These are phyloP conservation scores for Acanthochlamys bracteata DNA, from an alignment of 106 monocot genomes.

Conservation along the genomic window DNA sequence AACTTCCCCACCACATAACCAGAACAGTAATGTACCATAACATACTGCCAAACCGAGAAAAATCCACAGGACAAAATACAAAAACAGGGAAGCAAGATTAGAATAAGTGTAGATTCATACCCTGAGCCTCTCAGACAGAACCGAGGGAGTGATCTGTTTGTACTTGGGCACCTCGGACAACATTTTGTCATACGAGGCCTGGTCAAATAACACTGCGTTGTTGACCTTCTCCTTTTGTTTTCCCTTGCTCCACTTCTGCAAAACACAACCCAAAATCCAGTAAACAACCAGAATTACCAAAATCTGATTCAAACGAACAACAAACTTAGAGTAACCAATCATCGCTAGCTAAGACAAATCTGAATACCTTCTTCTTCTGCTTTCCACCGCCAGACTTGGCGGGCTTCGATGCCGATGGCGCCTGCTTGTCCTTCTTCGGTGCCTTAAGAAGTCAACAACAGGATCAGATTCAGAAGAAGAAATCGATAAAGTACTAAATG, in stretches of 20 bases:
- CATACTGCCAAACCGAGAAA: background rate
- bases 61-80: background rate
- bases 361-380: conserved; percentile 36
- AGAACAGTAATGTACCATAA: background rate
- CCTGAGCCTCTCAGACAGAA: conserved; percentile 39
- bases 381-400: conserved; percentile 39
- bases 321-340: background rate
- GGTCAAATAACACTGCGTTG: conserved; percentile 35
- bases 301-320: background rate
- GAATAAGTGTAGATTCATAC: conserved; percentile 7
- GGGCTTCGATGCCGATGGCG: conserved; percentile 29
- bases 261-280: background rate
- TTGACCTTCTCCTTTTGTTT: conserved; percentile 44
- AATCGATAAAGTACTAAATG: background rate
- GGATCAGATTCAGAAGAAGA: background rate
- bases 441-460: conserved; percentile 5
- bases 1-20: too few species aligned
- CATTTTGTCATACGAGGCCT: conserved; percentile 42
- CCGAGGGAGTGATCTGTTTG: conserved; percentile 43
- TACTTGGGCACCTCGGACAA: conserved; percentile 40
- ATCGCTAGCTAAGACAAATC: background rate
- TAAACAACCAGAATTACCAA: background rate
- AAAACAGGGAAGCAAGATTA: background rate
- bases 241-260: conserved; percentile 37
- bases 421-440: conserved; percentile 35